Evolutionary conservation across 192 early-diverging fungal genomes (phyloP).

Genomic region (Chytriomyces hyalinus): DNA sequence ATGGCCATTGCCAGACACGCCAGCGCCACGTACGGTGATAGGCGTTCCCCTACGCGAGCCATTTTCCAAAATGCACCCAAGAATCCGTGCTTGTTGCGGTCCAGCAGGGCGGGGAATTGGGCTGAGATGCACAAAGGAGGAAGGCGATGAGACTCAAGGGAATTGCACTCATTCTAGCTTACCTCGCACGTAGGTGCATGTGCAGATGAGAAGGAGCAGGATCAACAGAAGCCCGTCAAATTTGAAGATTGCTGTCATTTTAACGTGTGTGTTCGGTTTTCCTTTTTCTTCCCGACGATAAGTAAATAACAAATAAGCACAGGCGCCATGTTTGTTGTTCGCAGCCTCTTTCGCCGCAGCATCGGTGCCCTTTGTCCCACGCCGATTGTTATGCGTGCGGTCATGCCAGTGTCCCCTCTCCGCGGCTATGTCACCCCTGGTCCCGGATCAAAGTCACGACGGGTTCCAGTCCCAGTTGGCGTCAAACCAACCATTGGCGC

Average conservation of each 20-base stretch:
- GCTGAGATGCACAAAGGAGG: constrained; percentile 36
- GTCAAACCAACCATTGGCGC: constrained; percentile 6
- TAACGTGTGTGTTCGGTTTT: background rate
- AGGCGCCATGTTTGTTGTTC: background rate
- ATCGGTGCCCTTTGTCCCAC: too few species aligned
- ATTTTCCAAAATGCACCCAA: constrained; percentile 94
- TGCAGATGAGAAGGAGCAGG: constrained; percentile 92
- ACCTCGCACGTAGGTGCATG: constrained; percentile 89
- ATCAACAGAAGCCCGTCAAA: constrained; percentile 91
- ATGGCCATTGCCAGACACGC: constrained; percentile 86
- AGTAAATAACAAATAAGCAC: too few species aligned
- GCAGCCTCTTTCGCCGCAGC: background rate
- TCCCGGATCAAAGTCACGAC: constrained; percentile 21
- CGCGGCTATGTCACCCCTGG: constrained; percentile 16
- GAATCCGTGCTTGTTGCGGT: constrained; percentile 88
- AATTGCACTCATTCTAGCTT: too few species aligned
- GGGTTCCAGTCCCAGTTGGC: background rate
- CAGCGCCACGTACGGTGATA: constrained; percentile 93
- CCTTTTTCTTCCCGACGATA: too few species aligned
- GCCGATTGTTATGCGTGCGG: too few species aligned
- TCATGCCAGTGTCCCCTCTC: constrained; percentile 6
- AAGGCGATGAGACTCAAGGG: background rate
- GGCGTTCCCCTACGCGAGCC: constrained; percentile 90
- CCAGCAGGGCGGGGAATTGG: constrained; percentile 84
- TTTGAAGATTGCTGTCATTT: constrained; percentile 85